phyloP scores from a whole-genome alignment of 2,329 filamentous ascomycete species.

The Capronia coronata region DNA sequence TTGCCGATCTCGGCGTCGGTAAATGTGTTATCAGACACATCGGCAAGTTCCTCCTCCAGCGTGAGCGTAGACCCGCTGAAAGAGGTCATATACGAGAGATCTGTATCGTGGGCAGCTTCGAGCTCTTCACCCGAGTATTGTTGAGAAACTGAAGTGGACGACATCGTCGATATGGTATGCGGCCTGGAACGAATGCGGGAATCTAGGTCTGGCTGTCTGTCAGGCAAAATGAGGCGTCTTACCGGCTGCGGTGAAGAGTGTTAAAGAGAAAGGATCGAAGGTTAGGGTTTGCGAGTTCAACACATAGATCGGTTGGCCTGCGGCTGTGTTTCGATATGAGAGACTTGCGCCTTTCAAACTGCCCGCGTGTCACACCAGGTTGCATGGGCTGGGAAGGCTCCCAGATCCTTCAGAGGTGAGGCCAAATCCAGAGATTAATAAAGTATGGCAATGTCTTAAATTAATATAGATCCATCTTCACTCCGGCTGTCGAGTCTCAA shows the following conservation, averaged over 20 bases:
- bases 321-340: no score
- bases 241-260: no score
- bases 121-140: not conserved
- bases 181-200: no score
- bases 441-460: no score
- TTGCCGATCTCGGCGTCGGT: not conserved
- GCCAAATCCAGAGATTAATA: no score
- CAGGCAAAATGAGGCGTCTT: no score
- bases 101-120: not conserved
- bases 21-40: not conserved
- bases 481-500: constrained; percentile 17
- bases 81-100: no score
- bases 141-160: not conserved
- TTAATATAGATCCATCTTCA: constrained; percentile 1
- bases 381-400: not conserved
- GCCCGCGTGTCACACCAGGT: no score
- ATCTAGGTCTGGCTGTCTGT: no score
- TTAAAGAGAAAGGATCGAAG: not conserved
- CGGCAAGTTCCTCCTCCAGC: constrained; percentile 6
- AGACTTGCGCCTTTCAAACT: no score
- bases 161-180: constrained; percentile 1
- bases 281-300: no score
- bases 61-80: not conserved
- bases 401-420: not conserved
- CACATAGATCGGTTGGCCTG: no score